A percentile compares a stretch with the other conserved stretches of the same genome.
Conservation (phyloP, 2,329 filamentous ascomycete species). For the Diaporthe aspalathi region DNA sequence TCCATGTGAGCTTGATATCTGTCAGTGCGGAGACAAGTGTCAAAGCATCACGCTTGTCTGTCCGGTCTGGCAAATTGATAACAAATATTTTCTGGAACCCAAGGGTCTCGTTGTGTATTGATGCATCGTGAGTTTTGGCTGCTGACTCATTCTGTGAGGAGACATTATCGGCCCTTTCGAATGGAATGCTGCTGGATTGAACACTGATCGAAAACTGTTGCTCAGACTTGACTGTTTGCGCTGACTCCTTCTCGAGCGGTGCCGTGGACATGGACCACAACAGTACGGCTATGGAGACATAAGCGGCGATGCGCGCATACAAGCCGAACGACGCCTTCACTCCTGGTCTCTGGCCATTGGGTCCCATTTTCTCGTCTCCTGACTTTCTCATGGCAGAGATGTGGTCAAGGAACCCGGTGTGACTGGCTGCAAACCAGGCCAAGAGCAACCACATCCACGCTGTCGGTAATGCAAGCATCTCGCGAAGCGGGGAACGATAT, state of each 20-base stretch:
- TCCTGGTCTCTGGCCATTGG: neutral
- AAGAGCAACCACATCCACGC: conserved; percentile 30
- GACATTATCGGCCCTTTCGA: neutral
- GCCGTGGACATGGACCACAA: conserved; percentile 19
- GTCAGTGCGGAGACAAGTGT: conserved; percentile 55
- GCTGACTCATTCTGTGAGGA: neutral
- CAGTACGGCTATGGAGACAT: conserved; percentile 22
- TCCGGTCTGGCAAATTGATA: conserved; percentile 58
- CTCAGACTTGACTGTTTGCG: neutral
- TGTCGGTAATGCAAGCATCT: conserved; percentile 25
- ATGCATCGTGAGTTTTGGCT: neutral
- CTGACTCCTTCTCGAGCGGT: neutral
- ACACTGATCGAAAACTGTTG: neutral
- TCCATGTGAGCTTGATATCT: conserved; percentile 56
- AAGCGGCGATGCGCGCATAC: conserved; percentile 20
- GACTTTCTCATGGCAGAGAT: neutral
- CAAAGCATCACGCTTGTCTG: conserved; percentile 62
- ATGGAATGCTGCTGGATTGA: neutral
- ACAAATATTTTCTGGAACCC: conserved; percentile 58
- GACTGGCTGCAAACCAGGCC: conserved; percentile 25
- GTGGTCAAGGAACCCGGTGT: neutral
- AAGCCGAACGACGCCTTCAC: neutral
- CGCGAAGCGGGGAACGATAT: neutral
- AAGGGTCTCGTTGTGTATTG: conserved; percentile 39
- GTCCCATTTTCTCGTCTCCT: neutral